A percentile compares a stretch with the other conserved stretches of the same genome.
phyloP scores from a whole-genome alignment of 495 filamentous ascomycete species.

The Chaetomidium leptoderma region DNA sequence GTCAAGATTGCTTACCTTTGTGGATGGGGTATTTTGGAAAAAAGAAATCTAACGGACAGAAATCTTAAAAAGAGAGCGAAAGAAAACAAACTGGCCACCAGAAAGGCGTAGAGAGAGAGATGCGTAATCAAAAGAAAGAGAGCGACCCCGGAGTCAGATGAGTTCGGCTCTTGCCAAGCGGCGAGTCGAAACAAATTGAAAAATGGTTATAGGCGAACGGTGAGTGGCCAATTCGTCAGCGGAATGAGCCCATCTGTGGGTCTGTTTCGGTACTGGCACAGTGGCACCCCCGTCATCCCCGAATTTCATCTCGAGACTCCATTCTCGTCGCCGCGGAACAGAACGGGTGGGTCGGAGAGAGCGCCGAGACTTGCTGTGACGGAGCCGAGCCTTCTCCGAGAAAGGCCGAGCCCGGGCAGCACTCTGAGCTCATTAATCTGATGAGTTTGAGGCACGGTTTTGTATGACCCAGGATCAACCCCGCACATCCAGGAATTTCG shows the following conservation, averaged over 20 bases:
- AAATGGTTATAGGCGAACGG: slow-evolving; percentile 11
- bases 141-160: not conserved
- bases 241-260: slow-evolving; percentile 12
- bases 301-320: not conserved
- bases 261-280: not conserved
- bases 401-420: slow-evolving; percentile 5
- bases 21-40: slow-evolving; percentile 27
- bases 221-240: slow-evolving; percentile 15
- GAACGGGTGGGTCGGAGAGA: not conserved
- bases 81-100: slow-evolving; percentile 4
- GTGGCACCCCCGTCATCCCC: not conserved
- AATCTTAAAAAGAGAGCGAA: slow-evolving; percentile 19
- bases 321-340: not conserved
- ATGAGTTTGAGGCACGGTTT: not conserved
- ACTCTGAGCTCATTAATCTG: no score
- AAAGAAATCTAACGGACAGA: slow-evolving; percentile 15
- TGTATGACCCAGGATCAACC: no score
- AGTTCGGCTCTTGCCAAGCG: slow-evolving; percentile 18
- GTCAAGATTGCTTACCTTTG: slow-evolving; percentile 19
- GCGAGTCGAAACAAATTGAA: slow-evolving; percentile 17
- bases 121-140: slow-evolving; percentile 15
- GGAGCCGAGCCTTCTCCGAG: slow-evolving; percentile 17
- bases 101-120: slow-evolving; percentile 10
- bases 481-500: no score
- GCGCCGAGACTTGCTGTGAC: slow-evolving; percentile 1